A percentile compares a stretch with the other conserved stretches of the same genome.
phyloP scores from a whole-genome alignment of 257 asterid genomes.

The Henckelia pumila region DNA sequence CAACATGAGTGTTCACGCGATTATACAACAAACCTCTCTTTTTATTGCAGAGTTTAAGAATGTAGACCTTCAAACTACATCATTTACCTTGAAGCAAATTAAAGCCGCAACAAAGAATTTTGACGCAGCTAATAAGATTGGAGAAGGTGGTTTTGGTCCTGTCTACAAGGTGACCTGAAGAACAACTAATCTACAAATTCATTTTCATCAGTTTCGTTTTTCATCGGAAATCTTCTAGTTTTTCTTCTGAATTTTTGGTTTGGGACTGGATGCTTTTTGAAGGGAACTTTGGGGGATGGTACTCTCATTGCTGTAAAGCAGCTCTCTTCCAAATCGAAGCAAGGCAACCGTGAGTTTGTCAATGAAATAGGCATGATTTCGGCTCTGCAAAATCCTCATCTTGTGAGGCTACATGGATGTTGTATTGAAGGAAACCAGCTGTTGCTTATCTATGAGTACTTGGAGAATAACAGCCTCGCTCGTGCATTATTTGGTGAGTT shows the following conservation, averaged over 20 bases:
- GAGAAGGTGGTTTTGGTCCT: slow-evolving; percentile 2
- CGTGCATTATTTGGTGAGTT: neutral
- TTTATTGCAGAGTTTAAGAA: neutral
- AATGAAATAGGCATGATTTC: slow-evolving; percentile 26
- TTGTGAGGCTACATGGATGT: slow-evolving; percentile 26
- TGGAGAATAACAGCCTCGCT: neutral
- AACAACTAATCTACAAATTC: neutral
- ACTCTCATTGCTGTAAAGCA: slow-evolving; percentile 1
- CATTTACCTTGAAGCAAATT: neutral
- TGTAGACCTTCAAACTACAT: neutral
- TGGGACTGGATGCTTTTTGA: neutral
- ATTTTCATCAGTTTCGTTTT: neutral
- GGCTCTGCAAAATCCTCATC: slow-evolving; percentile 30
- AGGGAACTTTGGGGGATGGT: neutral
- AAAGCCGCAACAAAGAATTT: neutral
- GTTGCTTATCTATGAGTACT: neutral
- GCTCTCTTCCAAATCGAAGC: slow-evolving; percentile 25
- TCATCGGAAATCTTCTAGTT: neutral
- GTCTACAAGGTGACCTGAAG: neutral
- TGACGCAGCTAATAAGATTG: neutral
- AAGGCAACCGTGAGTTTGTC: slow-evolving; percentile 27
- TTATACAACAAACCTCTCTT: neutral
- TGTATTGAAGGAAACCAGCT: slow-evolving; percentile 10
- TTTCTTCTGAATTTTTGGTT: neutral
- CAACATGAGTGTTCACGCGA: neutral